A percentile compares a stretch with the other conserved stretches of the same genome.
Evolutionary conservation across 768 basidiomycete genomes (phyloP).

Genomic region (Rhodotorula paludigena): DNA sequence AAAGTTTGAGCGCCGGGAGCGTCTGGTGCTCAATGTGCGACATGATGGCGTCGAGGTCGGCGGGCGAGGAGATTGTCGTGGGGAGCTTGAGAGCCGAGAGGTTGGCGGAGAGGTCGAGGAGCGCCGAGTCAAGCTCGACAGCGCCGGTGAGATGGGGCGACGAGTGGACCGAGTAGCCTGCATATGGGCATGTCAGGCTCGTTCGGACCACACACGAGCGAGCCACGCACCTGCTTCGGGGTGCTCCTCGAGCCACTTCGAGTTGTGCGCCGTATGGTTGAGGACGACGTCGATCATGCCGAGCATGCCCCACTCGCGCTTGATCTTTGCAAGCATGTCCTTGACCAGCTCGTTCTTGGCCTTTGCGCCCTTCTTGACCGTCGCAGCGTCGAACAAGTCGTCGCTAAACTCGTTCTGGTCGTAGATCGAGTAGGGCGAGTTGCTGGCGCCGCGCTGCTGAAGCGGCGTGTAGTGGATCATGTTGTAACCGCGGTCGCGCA

Average conservation of each 20-base stretch:
- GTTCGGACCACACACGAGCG: background rate
- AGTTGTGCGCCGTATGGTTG: conserved; percentile 95
- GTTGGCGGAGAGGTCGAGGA: conserved; percentile 70
- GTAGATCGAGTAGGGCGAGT: conserved; percentile 88
- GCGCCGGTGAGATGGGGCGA: conserved; percentile 90
- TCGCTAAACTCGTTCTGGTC: conserved; percentile 79
- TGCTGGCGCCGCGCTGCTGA: conserved; percentile 80
- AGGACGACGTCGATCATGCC: conserved; percentile 92
- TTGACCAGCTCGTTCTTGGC: conserved; percentile 46
- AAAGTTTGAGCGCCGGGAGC: conserved; percentile 62
- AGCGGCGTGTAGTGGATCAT: conserved; percentile 97
- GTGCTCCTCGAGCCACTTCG: conserved; percentile 82
- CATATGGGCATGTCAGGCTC: background rate
- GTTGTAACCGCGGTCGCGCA: conserved; percentile 85
- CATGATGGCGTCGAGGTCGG: conserved; percentile 66
- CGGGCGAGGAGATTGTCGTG: conserved; percentile 58
- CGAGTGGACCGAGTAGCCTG: conserved; percentile 83
- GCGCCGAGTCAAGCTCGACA: conserved; percentile 79
- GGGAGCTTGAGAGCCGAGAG: conserved; percentile 68
- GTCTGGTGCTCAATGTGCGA: conserved; percentile 60
- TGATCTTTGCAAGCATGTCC: conserved; percentile 59
- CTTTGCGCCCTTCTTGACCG: conserved; percentile 13
- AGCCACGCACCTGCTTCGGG: conserved; percentile 80
- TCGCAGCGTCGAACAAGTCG: conserved; percentile 56
- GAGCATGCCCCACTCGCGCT: conserved; percentile 79